phyloP scores from a whole-genome alignment of 2,329 filamentous ascomycete genomes.

The Colletotrichum zoysiae region DNA sequence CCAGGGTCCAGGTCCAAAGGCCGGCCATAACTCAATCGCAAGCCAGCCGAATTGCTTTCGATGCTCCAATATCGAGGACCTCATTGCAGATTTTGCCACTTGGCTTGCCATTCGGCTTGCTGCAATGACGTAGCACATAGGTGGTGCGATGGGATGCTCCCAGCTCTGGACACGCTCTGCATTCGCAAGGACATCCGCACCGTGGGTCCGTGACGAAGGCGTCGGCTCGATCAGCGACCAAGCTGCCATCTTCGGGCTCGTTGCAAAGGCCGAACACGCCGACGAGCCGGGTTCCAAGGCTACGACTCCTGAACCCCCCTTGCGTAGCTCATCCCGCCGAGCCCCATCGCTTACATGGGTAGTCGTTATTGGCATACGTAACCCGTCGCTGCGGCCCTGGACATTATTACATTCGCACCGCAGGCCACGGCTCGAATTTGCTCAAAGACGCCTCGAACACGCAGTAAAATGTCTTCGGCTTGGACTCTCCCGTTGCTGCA shows the following conservation, averaged over 20 bases:
- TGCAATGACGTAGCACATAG: background rate
- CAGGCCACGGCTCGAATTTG: background rate
- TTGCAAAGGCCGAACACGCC: too few relatives aligned
- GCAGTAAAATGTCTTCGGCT: background rate
- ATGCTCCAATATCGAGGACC: background rate
- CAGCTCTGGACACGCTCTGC: background rate
- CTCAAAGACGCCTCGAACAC: background rate
- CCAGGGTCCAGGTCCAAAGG: background rate
- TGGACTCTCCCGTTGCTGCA: background rate
- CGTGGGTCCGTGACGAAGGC: background rate
- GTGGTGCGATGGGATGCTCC: background rate
- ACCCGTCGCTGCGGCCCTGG: background rate
- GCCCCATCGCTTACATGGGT: background rate
- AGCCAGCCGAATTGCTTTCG: background rate
- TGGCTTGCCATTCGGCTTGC: background rate
- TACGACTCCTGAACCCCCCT: background rate
- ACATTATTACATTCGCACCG: background rate
- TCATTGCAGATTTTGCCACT: background rate
- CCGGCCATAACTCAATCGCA: background rate
- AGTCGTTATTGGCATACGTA: background rate
- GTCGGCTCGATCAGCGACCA: background rate
- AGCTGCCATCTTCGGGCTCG: background rate
- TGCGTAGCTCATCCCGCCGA: background rate
- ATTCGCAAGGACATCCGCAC: background rate
- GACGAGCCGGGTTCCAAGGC: background rate